These are phyloP conservation scores for Cymbopogon flexuosus DNA, from an alignment of 202 grass and related monocot genomes.

Conservation along the genomic window DNA sequence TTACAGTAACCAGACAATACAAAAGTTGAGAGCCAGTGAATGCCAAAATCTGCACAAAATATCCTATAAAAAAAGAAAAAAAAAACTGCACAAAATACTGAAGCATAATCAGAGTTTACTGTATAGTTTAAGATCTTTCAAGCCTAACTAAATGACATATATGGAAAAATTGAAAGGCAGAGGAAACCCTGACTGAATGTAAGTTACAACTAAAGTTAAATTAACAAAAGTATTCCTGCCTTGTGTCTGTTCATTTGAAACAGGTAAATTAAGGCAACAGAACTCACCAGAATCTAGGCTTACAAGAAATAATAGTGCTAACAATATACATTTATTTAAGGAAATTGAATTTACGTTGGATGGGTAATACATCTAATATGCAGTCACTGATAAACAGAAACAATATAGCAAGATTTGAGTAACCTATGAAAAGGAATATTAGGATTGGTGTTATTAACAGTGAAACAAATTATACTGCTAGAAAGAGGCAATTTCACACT, in stretches of 20 bases:
- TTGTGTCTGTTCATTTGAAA: conserved; percentile 5
- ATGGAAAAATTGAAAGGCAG: neutral
- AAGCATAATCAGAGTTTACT: neutral
- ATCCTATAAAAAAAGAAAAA: neutral
- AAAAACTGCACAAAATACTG: neutral
- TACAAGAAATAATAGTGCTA: neutral
- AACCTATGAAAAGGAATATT: neutral
- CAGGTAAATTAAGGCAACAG: neutral
- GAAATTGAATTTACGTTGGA: neutral
- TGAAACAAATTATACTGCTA: neutral
- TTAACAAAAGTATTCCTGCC: neutral
- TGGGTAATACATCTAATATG: neutral
- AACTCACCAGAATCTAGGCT: neutral
- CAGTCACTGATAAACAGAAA: neutral
- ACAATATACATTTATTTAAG: neutral
- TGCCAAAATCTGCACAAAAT: neutral
- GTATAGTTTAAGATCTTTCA: neutral
- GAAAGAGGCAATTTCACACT: neutral
- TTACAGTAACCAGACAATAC: neutral
- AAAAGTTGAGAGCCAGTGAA: neutral
- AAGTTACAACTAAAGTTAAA: neutral
- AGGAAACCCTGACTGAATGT: neutral
- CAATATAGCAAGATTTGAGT: neutral
- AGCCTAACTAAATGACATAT: neutral
- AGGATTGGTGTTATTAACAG: neutral